Percentiles rank a stretch among this genome's conserved stretches.
Evolutionary conservation across 805 yeast genomes (phyloP).

Genomic region (Hanseniaspora jakobsenii): DNA sequence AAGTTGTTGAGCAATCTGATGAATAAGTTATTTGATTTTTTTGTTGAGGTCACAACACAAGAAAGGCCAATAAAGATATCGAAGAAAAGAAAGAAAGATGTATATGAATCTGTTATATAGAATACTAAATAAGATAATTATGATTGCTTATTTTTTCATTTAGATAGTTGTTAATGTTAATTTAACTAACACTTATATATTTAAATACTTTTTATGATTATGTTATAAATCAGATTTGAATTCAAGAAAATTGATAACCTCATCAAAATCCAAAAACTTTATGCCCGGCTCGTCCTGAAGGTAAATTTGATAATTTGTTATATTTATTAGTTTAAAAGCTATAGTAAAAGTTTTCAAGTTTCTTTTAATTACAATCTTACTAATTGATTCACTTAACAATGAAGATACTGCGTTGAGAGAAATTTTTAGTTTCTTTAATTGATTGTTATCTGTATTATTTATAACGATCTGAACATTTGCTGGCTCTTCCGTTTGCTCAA

Average conservation of each 20-base stretch:
- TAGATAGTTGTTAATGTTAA: too few species aligned
- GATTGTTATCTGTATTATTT: background rate
- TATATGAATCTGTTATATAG: too few species aligned
- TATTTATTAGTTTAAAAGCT: background rate
- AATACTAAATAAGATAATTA: too few species aligned
- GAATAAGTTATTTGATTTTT: conserved; percentile 4
- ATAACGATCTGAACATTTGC: background rate
- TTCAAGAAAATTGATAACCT: too few species aligned
- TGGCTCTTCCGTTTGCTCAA: background rate
- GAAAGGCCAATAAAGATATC: too few species aligned
- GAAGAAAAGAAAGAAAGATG: too few species aligned
- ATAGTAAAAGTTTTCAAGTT: background rate
- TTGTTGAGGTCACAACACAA: background rate
- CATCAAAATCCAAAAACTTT: background rate
- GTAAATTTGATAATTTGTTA: background rate
- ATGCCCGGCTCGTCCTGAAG: background rate
- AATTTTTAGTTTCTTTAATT: conserved; percentile 3
- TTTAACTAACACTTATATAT: too few species aligned
- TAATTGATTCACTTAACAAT: background rate
- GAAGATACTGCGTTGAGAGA: background rate
- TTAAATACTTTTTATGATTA: too few species aligned
- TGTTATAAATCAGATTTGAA: too few species aligned
- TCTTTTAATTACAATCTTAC: background rate
- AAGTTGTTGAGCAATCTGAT: conserved; percentile 15
- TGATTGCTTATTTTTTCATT: too few species aligned